Base-by-base conservation (phyloP, 768 basidiomycete species). In the Boletus insuetus region DNA sequence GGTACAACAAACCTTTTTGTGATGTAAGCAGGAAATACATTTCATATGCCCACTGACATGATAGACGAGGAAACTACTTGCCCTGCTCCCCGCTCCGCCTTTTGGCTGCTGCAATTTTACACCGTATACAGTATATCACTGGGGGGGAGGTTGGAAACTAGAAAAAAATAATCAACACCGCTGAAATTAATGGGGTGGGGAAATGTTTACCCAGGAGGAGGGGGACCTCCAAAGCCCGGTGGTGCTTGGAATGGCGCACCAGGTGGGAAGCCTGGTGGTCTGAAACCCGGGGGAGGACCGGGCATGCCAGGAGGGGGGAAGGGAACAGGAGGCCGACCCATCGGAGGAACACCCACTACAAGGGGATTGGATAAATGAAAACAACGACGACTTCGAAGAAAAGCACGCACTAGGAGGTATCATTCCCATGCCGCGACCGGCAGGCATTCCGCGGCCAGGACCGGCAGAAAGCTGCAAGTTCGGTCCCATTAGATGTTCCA, bases 361-460 rank as follows among this genome's bases (percentile, higher is more conserved):
- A 53, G 40, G 39, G 20, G 44, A 58, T 65, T 44, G 55, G 56
- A 46, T 46, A 43, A 22, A 39, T 11, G 53, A 59, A 46, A 63
- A 58, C 60, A 63, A 56, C 38, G 61, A 34, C 40, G 60, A 37
- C 49, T 53, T 50, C 41, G 54, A 51, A 48, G 14, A 55, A 56
- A 42, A 39, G 13, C 48, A 79, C 87, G 53, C 70, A 90, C 89
- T 82, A 2, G 89, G 87, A 52, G 89, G 90, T 83, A 91, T 85
- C 89, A 92, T 94, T 52, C 93, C 92, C 85, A 98, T 96, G 54
- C 96, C 96, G 64, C 96, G 87, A 62, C 96, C 95, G 40, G 95
- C 96, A 69, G 95, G 93, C 79, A 94, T 87, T 63, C 95, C 96
- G 58, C 92, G 85, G 59, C 96, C 96, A 68, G 96, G 93, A 49